These are phyloP conservation scores for Neospermospora avenae DNA, from an alignment of 2,329 filamentous ascomycete genomes.

Conservation along the genomic window DNA sequence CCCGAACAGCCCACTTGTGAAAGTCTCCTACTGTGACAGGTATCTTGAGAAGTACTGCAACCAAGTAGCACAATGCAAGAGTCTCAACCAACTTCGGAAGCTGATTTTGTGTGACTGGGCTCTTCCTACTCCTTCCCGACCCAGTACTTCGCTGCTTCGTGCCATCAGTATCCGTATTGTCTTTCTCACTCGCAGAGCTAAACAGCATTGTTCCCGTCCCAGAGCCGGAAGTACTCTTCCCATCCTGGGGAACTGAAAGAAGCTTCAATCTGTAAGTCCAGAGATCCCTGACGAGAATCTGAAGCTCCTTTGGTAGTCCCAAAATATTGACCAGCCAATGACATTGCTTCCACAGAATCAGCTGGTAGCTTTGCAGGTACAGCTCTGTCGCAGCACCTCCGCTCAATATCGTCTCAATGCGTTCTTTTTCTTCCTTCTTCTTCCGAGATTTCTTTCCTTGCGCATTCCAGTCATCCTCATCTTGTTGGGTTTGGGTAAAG, in stretches of 20 bases:
- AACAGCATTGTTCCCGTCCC: slow-evolving; percentile 35
- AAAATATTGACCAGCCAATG: slow-evolving; percentile 67
- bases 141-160: slow-evolving; percentile 40
- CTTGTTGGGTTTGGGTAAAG: slow-evolving; percentile 46
- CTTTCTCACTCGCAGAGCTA: slow-evolving; percentile 35
- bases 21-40: slow-evolving; percentile 76
- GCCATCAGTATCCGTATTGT: slow-evolving; percentile 36
- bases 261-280: slow-evolving; percentile 60
- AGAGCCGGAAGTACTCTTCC: slow-evolving; percentile 33
- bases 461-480: slow-evolving; percentile 67
- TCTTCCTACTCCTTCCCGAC: slow-evolving; percentile 41
- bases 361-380: slow-evolving; percentile 79
- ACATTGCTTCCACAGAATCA: slow-evolving; percentile 79
- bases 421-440: slow-evolving; percentile 59
- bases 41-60: slow-evolving; percentile 68
- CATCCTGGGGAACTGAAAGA: slow-evolving; percentile 41
- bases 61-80: slow-evolving; percentile 76
- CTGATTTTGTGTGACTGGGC: slow-evolving; percentile 26
- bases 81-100: slow-evolving; percentile 71
- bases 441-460: slow-evolving; percentile 53
- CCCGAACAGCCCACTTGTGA: slow-evolving; percentile 61
- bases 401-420: slow-evolving; percentile 52
- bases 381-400: slow-evolving; percentile 71
- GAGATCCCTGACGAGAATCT: slow-evolving; percentile 76
- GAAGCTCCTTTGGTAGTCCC: slow-evolving; percentile 68